phyloP scores from a whole-genome alignment of 2,329 filamentous ascomycete species.

The Neonectria faginata region DNA sequence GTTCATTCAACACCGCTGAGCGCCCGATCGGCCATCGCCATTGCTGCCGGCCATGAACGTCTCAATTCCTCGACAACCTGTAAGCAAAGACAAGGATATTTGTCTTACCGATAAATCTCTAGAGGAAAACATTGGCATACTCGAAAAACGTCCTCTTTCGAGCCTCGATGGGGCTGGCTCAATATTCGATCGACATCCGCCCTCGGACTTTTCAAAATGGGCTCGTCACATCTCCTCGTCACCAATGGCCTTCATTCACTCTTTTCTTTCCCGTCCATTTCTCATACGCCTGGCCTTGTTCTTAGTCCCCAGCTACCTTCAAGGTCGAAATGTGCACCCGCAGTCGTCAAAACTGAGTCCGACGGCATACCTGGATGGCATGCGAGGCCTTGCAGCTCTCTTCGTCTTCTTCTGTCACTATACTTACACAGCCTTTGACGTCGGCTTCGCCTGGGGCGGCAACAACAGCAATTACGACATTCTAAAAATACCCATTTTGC shows the following conservation, averaged over 20 bases:
- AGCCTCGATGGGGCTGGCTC: neutral
- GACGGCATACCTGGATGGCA: constrained; percentile 68
- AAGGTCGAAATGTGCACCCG: constrained; percentile 55
- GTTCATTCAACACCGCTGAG: neutral
- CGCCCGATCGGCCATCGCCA: neutral
- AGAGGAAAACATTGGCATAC: constrained; percentile 17
- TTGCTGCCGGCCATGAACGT: constrained; percentile 7
- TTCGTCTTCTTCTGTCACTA: constrained; percentile 69
- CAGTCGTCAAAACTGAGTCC: constrained; percentile 56
- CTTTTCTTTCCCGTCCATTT: constrained; percentile 7
- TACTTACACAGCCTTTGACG: constrained; percentile 63
- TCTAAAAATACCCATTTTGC: constrained; percentile 64
- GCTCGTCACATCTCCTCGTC: neutral
- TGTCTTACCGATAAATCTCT: constrained; percentile 4
- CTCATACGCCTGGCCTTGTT: constrained; percentile 54
- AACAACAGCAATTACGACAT: constrained; percentile 57
- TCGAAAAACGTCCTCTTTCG: neutral
- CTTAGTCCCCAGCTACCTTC: constrained; percentile 63
- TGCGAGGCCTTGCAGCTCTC: constrained; percentile 67
- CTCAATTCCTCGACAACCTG: neutral
- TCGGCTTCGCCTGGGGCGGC: constrained; percentile 63
- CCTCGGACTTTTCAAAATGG: constrained; percentile 3
- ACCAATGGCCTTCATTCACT: constrained; percentile 6
- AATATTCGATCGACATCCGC: neutral
- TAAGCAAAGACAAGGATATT: neutral